phyloP scores from a whole-genome alignment of 108 stramenopile species.

The Cyclotella kingstonii region DNA sequence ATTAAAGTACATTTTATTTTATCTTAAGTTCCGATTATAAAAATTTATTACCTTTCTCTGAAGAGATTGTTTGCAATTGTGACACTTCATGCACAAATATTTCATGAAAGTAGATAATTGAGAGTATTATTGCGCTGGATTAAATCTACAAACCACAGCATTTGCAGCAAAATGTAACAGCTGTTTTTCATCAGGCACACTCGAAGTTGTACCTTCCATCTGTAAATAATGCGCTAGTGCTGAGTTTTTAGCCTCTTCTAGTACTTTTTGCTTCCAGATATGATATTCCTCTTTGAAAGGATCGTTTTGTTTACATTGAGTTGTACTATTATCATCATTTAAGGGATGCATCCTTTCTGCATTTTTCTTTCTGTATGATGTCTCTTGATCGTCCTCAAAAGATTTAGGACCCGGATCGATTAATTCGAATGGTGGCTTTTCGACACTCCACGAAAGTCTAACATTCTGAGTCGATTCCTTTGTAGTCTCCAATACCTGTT shows the following conservation, averaged over 20 bases:
- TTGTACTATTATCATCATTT: not conserved
- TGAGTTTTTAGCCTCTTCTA: slow-evolving; percentile 6
- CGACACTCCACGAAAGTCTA: not conserved
- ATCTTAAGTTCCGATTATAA: no score
- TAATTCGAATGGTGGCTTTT: not conserved
- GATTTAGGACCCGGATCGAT: not conserved
- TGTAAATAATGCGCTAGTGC: not conserved
- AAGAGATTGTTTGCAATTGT: no score
- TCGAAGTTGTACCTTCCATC: not conserved
- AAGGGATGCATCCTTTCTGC: not conserved
- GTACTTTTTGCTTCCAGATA: slow-evolving; percentile 21
- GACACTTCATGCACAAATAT: no score
- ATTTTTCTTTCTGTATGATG: not conserved
- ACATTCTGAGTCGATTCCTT: slow-evolving; percentile 16
- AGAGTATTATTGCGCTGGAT: no score
- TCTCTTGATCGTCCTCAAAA: not conserved
- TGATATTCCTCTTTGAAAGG: slow-evolving; percentile 11
- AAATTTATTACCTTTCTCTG: no score
- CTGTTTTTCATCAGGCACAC: slow-evolving; percentile 5
- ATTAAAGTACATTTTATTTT: no score
- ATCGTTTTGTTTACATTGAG: not conserved
- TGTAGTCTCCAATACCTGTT: slow-evolving; percentile 9
- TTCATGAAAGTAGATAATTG: no score
- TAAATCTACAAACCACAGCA: slow-evolving; percentile 14
- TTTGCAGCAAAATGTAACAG: slow-evolving; percentile 19